Conservation (phyloP, 2,329 filamentous ascomycete genomes). For the Rhexocercosporidium sp. region DNA sequence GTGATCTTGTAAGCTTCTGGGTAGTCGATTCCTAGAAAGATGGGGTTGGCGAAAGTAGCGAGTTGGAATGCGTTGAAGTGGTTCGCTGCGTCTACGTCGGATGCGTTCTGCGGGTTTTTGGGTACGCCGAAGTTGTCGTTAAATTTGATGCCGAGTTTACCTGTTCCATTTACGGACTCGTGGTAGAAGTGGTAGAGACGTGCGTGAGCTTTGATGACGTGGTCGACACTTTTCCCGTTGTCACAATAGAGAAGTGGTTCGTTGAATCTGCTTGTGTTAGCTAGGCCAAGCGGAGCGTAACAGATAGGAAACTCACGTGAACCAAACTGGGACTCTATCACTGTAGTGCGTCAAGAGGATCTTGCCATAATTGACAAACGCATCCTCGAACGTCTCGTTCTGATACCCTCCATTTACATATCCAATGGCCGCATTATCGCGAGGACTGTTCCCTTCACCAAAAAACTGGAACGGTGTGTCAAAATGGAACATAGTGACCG, state of each 20-base stretch:
- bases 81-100: slow-evolving; percentile 32
- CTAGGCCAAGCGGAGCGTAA: not conserved
- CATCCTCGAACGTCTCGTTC: slow-evolving; percentile 48
- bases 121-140: slow-evolving; percentile 54
- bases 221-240: slow-evolving; percentile 19
- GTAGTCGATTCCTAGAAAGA: slow-evolving; percentile 57
- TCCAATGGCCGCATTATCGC: slow-evolving; percentile 27
- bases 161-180: slow-evolving; percentile 54
- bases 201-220: slow-evolving; percentile 53
- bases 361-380: slow-evolving; percentile 58
- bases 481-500: slow-evolving; percentile 55
- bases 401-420: slow-evolving; percentile 46
- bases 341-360: slow-evolving; percentile 55
- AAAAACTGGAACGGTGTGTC: slow-evolving; percentile 55
- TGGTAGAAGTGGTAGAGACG: slow-evolving; percentile 57
- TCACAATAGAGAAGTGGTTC: slow-evolving; percentile 54
- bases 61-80: slow-evolving; percentile 50
- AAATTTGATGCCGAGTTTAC: slow-evolving; percentile 52
- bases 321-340: slow-evolving; percentile 56
- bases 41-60: slow-evolving; percentile 54
- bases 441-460: slow-evolving; percentile 40
- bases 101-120: slow-evolving; percentile 41
- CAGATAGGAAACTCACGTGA: slow-evolving; percentile 42
- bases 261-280: slow-evolving; percentile 46
- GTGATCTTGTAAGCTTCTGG: slow-evolving; percentile 47